phyloP scores from a whole-genome alignment of 768 basidiomycete species.

The Aureoboletus auriporus region DNA sequence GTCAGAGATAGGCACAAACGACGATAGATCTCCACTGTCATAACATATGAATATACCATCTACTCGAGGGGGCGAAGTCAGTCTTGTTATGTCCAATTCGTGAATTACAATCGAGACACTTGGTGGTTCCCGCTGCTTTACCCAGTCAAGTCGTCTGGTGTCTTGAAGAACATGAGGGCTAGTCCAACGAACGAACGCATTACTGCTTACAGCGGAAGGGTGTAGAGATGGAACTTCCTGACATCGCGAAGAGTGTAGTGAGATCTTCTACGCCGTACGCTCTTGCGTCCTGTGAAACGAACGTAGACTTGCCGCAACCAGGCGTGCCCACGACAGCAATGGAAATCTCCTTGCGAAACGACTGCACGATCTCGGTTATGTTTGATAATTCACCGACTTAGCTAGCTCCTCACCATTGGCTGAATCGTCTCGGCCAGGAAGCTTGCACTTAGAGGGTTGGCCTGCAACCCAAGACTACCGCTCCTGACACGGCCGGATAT shows the following conservation, averaged over 20 bases:
- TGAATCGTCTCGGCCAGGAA: conserved; percentile 16
- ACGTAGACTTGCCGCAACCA: conserved; percentile 81
- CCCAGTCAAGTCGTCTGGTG: conserved; percentile 28
- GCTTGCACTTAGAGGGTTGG: conserved; percentile 16
- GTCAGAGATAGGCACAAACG: conserved; percentile 62
- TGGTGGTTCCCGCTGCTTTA: conserved; percentile 38
- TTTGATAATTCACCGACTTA: background rate
- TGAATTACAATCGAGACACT: conserved; percentile 48
- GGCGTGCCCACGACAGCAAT: conserved; percentile 76
- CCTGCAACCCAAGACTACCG: conserved; percentile 54
- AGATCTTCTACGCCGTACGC: conserved; percentile 51
- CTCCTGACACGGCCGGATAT: conserved; percentile 51
- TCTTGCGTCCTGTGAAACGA: conserved; percentile 74
- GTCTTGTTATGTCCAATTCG: conserved; percentile 54
- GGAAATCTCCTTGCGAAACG: conserved; percentile 39
- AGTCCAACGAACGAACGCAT: background rate
- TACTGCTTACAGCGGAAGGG: conserved; percentile 39
- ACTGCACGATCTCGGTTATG: conserved; percentile 16
- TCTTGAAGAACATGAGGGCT: conserved; percentile 30
- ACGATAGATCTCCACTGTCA: conserved; percentile 59
- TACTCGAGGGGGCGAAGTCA: conserved; percentile 52
- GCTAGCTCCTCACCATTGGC: conserved; percentile 21
- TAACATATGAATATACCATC: conserved; percentile 88
- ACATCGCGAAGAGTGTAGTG: conserved; percentile 26
- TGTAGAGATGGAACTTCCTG: conserved; percentile 31